Evolutionary conservation across 257 asterid genomes (phyloP).

Genomic region (Leonotis leonurus): DNA sequence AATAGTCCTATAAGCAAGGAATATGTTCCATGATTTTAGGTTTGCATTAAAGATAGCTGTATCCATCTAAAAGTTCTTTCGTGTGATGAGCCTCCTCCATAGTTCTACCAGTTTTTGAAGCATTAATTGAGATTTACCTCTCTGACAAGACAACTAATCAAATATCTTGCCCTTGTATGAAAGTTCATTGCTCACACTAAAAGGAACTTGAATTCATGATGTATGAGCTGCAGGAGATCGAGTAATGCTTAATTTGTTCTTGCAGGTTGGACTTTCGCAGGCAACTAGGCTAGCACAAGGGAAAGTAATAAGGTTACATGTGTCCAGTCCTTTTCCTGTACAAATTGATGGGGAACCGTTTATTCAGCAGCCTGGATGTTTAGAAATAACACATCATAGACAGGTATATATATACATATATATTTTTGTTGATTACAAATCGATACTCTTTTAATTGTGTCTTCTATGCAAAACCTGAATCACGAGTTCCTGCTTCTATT

Average conservation of each 20-base stretch:
- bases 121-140: not conserved
- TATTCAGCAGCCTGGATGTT: slow-evolving; percentile 78
- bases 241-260: slow-evolving; percentile 13
- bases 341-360: slow-evolving; percentile 92
- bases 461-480: slow-evolving; percentile 4
- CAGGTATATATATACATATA: slow-evolving; percentile 70
- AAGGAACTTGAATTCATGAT: not conserved
- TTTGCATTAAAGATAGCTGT: not conserved
- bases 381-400: slow-evolving; percentile 70
- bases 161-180: slow-evolving; percentile 3
- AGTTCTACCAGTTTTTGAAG: not conserved
- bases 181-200: not conserved
- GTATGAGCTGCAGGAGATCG: not conserved
- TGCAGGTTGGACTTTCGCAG: slow-evolving; percentile 83
- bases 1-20: not conserved
- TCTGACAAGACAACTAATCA: not conserved
- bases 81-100: not conserved
- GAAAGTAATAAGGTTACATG: slow-evolving; percentile 44
- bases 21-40: not conserved
- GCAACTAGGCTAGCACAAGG: slow-evolving; percentile 93
- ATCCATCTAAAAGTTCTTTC: not conserved
- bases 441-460: not conserved
- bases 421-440: not conserved
- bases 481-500: not conserved
- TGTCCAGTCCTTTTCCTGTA: slow-evolving; percentile 80